Evolutionary conservation across 108 stramenopile genomes (phyloP).

Genomic region (Schizochytrium sp.): DNA sequence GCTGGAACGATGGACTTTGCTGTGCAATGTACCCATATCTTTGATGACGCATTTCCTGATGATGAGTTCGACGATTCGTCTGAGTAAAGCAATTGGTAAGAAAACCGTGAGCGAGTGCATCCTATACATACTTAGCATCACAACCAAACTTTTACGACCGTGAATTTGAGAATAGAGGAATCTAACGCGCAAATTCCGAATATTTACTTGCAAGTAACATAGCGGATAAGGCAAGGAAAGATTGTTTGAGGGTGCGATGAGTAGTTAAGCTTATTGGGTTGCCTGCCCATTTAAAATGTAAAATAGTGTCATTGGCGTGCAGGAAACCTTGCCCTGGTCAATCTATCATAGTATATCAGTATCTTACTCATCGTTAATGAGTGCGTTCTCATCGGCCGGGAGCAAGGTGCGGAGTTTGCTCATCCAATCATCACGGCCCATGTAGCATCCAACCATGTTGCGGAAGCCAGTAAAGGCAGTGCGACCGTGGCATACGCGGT

Average conservation of each 20-base stretch:
- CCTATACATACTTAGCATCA: too few relatives aligned
- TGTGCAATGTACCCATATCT: not conserved
- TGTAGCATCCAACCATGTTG: conserved; percentile 60
- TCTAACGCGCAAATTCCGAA: too few relatives aligned
- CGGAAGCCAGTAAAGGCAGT: conserved; percentile 54
- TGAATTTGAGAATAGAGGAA: too few relatives aligned
- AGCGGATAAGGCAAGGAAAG: too few relatives aligned
- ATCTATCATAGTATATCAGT: not conserved
- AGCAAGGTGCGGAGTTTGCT: conserved; percentile 40
- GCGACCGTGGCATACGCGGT: conserved; percentile 42
- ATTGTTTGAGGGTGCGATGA: too few relatives aligned
- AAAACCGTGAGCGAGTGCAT: too few relatives aligned
- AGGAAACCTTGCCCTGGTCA: too few relatives aligned
- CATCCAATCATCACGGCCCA: conserved; percentile 35
- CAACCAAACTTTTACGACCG: too few relatives aligned
- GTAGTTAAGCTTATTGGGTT: too few relatives aligned
- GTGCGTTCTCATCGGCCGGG: not conserved
- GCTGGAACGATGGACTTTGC: conserved; percentile 27
- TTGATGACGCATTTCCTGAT: not conserved
- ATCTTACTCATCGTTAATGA: conserved; percentile 30
- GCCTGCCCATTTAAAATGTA: too few relatives aligned
- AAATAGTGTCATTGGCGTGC: too few relatives aligned
- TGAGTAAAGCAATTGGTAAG: not conserved
- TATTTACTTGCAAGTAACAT: too few relatives aligned
- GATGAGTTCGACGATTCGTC: not conserved